Conservation (phyloP, 768 basidiomycete genomes). For the Pluteus cervinus region DNA sequence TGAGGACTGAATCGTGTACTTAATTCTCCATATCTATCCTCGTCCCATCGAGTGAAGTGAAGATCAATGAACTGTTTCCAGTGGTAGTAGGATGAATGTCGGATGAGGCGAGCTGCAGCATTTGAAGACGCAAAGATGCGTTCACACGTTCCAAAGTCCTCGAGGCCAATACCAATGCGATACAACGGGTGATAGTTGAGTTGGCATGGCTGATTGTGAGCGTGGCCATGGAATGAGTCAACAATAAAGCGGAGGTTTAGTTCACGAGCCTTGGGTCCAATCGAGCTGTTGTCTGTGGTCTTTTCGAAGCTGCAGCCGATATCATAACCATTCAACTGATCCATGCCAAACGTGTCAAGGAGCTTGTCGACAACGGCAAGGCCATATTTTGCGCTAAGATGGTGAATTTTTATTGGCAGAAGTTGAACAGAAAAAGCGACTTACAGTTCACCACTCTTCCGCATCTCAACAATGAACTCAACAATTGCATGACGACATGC, state of each 20-base stretch:
- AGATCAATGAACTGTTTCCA: conserved; percentile 21
- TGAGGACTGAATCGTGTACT: conserved; percentile 16
- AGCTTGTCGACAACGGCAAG: conserved; percentile 11
- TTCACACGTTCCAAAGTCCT: too few relatives aligned
- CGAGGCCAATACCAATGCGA: too few relatives aligned
- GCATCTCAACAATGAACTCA: too few relatives aligned
- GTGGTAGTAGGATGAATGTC: conserved; percentile 21
- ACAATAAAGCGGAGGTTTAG: too few relatives aligned
- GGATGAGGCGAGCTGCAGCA: conserved; percentile 15
- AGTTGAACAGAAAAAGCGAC: too few relatives aligned
- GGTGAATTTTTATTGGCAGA: too few relatives aligned
- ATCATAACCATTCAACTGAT: conserved; percentile 15
- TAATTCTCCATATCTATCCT: conserved; percentile 24
- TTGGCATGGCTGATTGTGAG: conserved; percentile 27
- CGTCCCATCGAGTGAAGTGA: conserved; percentile 26
- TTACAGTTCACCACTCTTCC: too few relatives aligned
- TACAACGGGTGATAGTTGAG: conserved; percentile 22
- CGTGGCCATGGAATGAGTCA: conserved; percentile 28
- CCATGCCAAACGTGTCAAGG: conserved; percentile 12
- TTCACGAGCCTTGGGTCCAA: too few relatives aligned
- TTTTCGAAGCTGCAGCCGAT: conserved; percentile 19
- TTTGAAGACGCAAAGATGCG: conserved; percentile 25
- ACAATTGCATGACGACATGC: too few relatives aligned
- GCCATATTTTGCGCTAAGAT: too few relatives aligned
- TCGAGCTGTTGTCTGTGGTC: too few relatives aligned